Base-by-base conservation (phyloP, 78 protist species). In the Parvularia atlantis region DNA sequence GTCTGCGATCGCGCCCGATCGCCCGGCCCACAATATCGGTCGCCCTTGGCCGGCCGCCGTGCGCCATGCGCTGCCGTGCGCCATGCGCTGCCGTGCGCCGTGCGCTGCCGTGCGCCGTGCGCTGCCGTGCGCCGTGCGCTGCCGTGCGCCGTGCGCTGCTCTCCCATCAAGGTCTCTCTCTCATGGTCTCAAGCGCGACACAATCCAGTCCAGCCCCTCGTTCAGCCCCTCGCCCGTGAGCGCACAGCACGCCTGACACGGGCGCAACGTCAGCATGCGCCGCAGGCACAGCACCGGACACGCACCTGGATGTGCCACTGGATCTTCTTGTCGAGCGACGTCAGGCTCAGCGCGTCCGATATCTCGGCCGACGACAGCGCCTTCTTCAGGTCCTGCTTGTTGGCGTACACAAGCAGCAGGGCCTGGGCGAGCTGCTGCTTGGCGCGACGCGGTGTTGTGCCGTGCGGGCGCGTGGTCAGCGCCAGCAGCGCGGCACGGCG, bases 341-440 rank as follows among this genome's bases (percentile, higher is more conserved):
- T 69, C 36, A 87, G 64, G 68, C 75, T 71, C 14, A 87, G 39
- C 43, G 62, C 46, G 20, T 71, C 54, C n/a, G 86, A 50, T 22
- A 88, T 62, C 26, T 88, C 93, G 20, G 87, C 77, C 22, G 87
- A 76, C 3, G 86, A 71, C 85, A 88, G 75, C 22, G 89, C 87
- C 33, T 76, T 88, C 36, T 81, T 46, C 16, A 88, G 37, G 37
- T 88, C 93, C 69, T 84, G 86, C 60, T 88, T 88, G 75, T 88
- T 88, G 37, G 93, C 93, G 20, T 54, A 73, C 19, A 88, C 73
- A 17, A 88, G 53, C n/a, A 88, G 61, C 19, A 71, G n/a, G 28
- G 83, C 66, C 52, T 56, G 54, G 7, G 28, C 52, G 24, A 82
- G 71, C 16, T 65, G 69, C 64, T 73, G 35, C n/a, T n/a, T n/a